Evolutionary conservation across 208 protist species (phyloP), one percentile per base, ranked within the genome.

Genomic region (Zelonia costaricensis): DNA sequence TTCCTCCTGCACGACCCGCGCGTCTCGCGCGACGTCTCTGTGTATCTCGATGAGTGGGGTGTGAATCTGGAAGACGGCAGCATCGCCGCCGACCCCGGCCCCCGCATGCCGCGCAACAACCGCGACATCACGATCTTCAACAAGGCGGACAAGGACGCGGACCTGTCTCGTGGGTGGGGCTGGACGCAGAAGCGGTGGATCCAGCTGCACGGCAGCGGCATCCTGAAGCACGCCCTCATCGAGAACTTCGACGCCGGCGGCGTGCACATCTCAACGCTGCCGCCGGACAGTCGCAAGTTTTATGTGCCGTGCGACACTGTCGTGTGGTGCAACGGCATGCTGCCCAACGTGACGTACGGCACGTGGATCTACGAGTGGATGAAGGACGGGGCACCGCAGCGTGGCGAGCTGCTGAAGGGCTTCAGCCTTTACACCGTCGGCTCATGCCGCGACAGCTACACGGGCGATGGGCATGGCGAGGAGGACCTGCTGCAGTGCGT

Each of bases 291-390:
- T 16, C 62, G 70, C 8, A 65, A 67, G 47, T 93, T 69, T 56
- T 84, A 78, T 45, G 62, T 92, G 9, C 80, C 83, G 36, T 92
- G 84, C 43, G 89, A 95, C 60, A 95, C 89, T 8, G 78, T 95
- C 53, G 82, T 95, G 39, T 93, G 84, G 84, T 87, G 82, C 36
- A 66, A 77, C 15, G 89, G 89, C 35, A 90, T 91, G 84, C 67
- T 95, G 60, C 89, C 89, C 2, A 93, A 92, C 60, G 76, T 93
- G 22, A 65, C 54, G 12, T 77, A 91, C 27, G 84, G 86, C 52
- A 92, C 86, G 8, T 92, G 84, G 84, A 80, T 95, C 12, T 86
- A 92, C 45, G 89, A 95, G 62, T 95, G 84, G 82, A 88, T 89
- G 77, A 83, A 92, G 40, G 86, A 95, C 42, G 89, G 89, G 9